These are phyloP conservation scores for Alternaria arbusti DNA, from an alignment of 2,329 filamentous ascomycete genomes.

Conservation along the genomic window DNA sequence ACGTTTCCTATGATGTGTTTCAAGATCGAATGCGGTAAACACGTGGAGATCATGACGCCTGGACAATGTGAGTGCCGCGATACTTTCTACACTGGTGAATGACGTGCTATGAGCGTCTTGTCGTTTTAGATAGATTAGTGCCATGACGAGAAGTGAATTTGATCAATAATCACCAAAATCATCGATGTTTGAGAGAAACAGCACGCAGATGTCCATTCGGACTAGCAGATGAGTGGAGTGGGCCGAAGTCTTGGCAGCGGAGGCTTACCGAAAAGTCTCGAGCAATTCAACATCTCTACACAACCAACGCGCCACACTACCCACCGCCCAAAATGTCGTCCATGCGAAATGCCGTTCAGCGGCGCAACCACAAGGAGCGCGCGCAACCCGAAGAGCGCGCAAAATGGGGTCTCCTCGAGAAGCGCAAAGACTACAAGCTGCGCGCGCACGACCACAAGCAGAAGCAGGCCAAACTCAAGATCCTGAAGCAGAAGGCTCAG, in stretches of 20 bases:
- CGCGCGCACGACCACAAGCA: conserved; percentile 68
- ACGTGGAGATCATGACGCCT: not conserved
- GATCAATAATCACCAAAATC: not conserved
- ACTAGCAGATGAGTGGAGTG: conserved; percentile 1
- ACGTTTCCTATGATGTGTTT: not conserved
- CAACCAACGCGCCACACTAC: not conserved
- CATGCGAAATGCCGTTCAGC: conserved; percentile 58
- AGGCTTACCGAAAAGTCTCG: conserved; percentile 8
- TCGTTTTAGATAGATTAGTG: not conserved
- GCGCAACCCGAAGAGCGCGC: conserved; percentile 83
- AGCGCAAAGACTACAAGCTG: conserved; percentile 82
- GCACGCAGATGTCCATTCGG: not conserved
- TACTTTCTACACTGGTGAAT: not conserved
- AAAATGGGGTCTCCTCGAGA: conserved; percentile 91
- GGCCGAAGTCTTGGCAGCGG: conserved; percentile 1
- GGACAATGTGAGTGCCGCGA: not conserved
- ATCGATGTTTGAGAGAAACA: not conserved
- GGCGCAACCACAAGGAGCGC: conserved; percentile 88
- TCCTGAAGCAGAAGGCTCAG: conserved; percentile 64
- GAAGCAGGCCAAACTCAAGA: conserved; percentile 66
- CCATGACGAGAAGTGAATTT: too few relatives aligned
- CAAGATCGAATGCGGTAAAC: not conserved
- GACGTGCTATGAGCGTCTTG: not conserved
- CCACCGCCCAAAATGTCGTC: conserved; percentile 36
- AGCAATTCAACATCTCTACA: not conserved